A percentile compares a stretch with the other conserved stretches of the same genome.
Evolutionary conservation across 2,329 filamentous ascomycete species (phyloP).

Genomic region (Curvularia eragrostidis): DNA sequence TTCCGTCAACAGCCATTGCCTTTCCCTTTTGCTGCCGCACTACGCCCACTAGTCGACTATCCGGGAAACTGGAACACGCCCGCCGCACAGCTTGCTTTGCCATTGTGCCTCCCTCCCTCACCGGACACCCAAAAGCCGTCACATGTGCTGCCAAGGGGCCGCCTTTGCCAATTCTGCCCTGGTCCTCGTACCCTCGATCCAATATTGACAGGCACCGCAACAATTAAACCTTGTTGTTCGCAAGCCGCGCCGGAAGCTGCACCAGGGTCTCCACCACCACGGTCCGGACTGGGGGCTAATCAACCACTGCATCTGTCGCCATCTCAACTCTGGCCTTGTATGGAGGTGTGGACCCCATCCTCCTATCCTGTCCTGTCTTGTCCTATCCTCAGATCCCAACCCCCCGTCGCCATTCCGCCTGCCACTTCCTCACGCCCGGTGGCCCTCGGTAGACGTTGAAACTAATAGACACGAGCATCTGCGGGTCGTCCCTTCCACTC

Average conservation of each 20-base stretch:
- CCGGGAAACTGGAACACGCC: slow-evolving; percentile 14
- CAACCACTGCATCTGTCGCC: slow-evolving; percentile 40
- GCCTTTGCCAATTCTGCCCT: slow-evolving; percentile 26
- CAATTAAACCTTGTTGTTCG: slow-evolving; percentile 31
- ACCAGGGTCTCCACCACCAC: slow-evolving; percentile 24
- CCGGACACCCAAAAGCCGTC: neutral
- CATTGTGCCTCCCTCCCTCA: neutral
- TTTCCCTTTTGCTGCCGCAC: slow-evolving; percentile 2
- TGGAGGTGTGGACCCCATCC: slow-evolving; percentile 19
- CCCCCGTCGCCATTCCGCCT: slow-evolving; percentile 23
- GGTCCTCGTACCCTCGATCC: slow-evolving; percentile 23
- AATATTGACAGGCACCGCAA: slow-evolving; percentile 40
- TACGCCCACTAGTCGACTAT: slow-evolving; percentile 15
- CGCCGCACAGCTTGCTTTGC: slow-evolving; percentile 16
- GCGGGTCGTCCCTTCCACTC: slow-evolving; percentile 12
- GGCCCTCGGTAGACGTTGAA: slow-evolving; percentile 17
- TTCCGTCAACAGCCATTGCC: neutral
- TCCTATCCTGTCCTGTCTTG: no score
- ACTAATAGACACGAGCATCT: slow-evolving; percentile 21
- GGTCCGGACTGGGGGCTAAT: slow-evolving; percentile 39
- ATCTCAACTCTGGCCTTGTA: slow-evolving; percentile 24
- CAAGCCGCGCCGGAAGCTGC: slow-evolving; percentile 32
- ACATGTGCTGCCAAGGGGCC: slow-evolving; percentile 30
- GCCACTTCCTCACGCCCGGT: slow-evolving; percentile 27
- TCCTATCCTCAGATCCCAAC: slow-evolving; percentile 19